These are phyloP conservation scores for Actinomucor elegans DNA, from an alignment of 371 early-diverging fungal species.

Conservation along the genomic window DNA sequence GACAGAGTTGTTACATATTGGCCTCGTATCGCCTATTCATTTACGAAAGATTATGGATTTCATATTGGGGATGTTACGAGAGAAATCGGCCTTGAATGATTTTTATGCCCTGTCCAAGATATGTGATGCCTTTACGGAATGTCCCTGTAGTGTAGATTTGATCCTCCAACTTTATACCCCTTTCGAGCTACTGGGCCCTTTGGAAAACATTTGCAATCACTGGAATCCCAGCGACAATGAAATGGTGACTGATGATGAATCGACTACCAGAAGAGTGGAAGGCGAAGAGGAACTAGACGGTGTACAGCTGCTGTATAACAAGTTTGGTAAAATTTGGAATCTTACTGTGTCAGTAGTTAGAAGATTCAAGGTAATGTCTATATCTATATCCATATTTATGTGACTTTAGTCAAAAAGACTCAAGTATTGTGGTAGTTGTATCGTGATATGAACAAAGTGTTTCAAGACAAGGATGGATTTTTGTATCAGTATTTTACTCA, in stretches of 20 bases:
- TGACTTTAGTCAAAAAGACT: no score
- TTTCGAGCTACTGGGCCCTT: constrained; percentile 24
- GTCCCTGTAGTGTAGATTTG: constrained; percentile 40
- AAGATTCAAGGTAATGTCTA: constrained; percentile 45
- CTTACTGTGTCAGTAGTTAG: constrained; percentile 26
- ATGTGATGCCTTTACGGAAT: constrained; percentile 34
- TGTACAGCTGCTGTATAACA: constrained; percentile 28
- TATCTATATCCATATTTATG: no score
- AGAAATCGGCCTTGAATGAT: constrained; percentile 24
- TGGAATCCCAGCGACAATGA: constrained; percentile 29
- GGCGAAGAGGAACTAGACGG: constrained; percentile 36
- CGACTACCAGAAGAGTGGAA: constrained; percentile 7
- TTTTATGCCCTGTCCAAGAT: constrained; percentile 32
- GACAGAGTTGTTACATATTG: constrained; percentile 39
- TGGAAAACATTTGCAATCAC: constrained; percentile 39
- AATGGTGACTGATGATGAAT: constrained; percentile 27
- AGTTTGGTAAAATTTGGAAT: constrained; percentile 47
- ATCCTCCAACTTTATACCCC: constrained; percentile 45
- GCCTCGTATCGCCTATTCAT: constrained; percentile 37
- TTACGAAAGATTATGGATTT: constrained; percentile 33
- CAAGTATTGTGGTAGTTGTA: no score
- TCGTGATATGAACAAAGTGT: constrained; percentile 27
- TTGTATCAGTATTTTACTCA: constrained; percentile 35
- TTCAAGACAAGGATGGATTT: constrained; percentile 29
- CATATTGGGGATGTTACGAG: constrained; percentile 28